Evolutionary conservation across 2,329 filamentous ascomycete genomes (phyloP).

Genomic region (Sarocladiaceae sp.): DNA sequence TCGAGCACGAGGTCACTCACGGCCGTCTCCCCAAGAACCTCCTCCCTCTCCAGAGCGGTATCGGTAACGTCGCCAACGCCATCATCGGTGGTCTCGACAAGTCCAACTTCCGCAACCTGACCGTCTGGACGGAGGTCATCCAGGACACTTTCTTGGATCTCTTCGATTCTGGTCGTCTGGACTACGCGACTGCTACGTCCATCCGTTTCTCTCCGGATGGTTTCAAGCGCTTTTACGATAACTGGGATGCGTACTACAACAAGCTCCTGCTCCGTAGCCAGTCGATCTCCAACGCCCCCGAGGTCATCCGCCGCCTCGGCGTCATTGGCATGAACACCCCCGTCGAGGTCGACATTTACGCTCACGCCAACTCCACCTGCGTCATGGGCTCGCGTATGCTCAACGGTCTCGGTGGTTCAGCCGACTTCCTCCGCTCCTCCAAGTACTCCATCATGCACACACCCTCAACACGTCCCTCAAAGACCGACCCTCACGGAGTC

Average conservation of each 20-base stretch:
- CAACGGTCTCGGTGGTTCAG: conserved; percentile 75
- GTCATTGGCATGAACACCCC: conserved; percentile 95
- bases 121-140: conserved; percentile 89
- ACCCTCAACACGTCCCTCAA: conserved; percentile 70
- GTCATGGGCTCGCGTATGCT: conserved; percentile 86
- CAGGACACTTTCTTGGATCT: conserved; percentile 91
- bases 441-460: conserved; percentile 96
- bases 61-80: conserved; percentile 90
- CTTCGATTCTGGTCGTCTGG: conserved; percentile 79
- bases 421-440: conserved; percentile 70
- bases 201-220: conserved; percentile 88
- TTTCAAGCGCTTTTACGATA: conserved; percentile 84
- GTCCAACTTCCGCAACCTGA: conserved; percentile 79
- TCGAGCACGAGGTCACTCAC: conserved; percentile 76
- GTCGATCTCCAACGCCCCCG: conserved; percentile 80
- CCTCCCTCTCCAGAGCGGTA: conserved; percentile 77
- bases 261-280: conserved; percentile 85
- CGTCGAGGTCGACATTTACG: conserved; percentile 91
- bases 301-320: conserved; percentile 81
- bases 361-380: conserved; percentile 84
- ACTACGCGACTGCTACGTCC: conserved; percentile 85
- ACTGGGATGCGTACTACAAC: conserved; percentile 72
- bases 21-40: conserved; percentile 72
- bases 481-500: conserved; percentile 75
- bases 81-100: conserved; percentile 77